Percentiles rank a stretch among this genome's conserved stretches.
These are phyloP conservation scores for Penicillium sp. DNA, from an alignment of 2,329 filamentous ascomycete species.

Conservation along the genomic window DNA sequence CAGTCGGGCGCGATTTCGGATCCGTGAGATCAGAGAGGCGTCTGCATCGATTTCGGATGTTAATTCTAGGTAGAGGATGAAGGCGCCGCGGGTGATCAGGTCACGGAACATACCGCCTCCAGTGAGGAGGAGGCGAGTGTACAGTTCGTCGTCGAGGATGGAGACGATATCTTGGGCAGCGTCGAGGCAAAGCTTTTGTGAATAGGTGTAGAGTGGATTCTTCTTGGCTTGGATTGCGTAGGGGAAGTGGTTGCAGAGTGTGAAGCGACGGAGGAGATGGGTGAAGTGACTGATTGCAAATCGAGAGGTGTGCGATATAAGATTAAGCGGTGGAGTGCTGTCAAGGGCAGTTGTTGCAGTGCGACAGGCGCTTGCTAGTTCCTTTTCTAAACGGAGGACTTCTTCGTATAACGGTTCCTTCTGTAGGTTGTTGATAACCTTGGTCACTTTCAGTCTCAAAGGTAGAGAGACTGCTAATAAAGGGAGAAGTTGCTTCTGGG, in stretches of 20 bases:
- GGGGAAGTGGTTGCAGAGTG: constrained; percentile 22
- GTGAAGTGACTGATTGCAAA: constrained; percentile 23
- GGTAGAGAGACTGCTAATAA: not conserved
- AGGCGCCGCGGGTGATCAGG: constrained; percentile 25
- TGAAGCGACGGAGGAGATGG: constrained; percentile 17
- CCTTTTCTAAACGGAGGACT: not conserved
- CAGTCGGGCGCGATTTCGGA: constrained; percentile 10
- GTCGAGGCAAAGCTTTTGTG: constrained; percentile 29
- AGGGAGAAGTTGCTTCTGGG: not conserved
- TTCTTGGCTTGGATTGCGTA: constrained; percentile 27
- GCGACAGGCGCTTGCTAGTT: not conserved
- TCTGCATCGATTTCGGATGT: constrained; percentile 9
- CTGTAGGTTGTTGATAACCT: not conserved
- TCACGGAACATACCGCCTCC: constrained; percentile 35
- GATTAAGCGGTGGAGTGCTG: not conserved
- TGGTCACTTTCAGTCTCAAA: not conserved
- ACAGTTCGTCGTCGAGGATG: constrained; percentile 26
- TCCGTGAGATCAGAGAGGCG: constrained; percentile 12
- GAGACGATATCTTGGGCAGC: constrained; percentile 27
- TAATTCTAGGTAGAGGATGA: constrained; percentile 25
- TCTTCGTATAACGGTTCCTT: not conserved
- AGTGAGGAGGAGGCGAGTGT: constrained; percentile 23
- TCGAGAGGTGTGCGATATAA: not conserved
- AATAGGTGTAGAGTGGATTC: constrained; percentile 29
- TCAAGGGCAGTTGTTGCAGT: not conserved